Conservation (phyloP, 2,329 filamentous ascomycete species). For the Ophiostoma ulmi region DNA sequence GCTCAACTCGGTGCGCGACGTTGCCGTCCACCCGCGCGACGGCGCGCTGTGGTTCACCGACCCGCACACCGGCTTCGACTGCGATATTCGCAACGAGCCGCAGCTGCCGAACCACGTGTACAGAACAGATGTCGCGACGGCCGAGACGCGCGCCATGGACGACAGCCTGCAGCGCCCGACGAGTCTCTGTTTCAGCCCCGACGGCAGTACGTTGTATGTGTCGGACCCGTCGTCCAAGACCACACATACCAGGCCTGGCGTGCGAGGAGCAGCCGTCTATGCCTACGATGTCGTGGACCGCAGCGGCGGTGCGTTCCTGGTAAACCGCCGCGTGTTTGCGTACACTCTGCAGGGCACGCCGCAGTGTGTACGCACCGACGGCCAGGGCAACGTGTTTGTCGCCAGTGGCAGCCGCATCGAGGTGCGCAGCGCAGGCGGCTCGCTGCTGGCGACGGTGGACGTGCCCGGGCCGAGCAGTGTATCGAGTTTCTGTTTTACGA, state of each 20-base stretch:
- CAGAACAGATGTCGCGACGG: slow-evolving; percentile 28
- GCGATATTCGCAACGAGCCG: not conserved
- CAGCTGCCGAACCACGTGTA: slow-evolving; percentile 1
- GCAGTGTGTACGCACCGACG: slow-evolving; percentile 40
- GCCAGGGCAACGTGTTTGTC: slow-evolving; percentile 43
- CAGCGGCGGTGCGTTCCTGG: slow-evolving; percentile 39
- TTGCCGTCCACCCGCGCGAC: slow-evolving; percentile 37
- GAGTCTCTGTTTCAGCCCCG: slow-evolving; percentile 39
- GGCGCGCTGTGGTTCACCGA: slow-evolving; percentile 49
- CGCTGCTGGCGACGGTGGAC: slow-evolving; percentile 41
- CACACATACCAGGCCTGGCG: slow-evolving; percentile 29
- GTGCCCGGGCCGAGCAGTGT: slow-evolving; percentile 36
- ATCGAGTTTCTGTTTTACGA: slow-evolving; percentile 44
- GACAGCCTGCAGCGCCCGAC: slow-evolving; percentile 44
- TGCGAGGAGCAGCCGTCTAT: slow-evolving; percentile 39
- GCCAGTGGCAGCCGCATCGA: slow-evolving; percentile 48
- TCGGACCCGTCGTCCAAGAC: slow-evolving; percentile 34
- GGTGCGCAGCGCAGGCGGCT: slow-evolving; percentile 43
- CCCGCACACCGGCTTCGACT: slow-evolving; percentile 38
- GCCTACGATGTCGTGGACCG: slow-evolving; percentile 44
- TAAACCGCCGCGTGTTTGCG: slow-evolving; percentile 49
- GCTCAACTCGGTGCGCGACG: slow-evolving; percentile 46
- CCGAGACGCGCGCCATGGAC: slow-evolving; percentile 43
- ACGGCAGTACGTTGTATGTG: slow-evolving; percentile 40
- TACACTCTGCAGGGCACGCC: slow-evolving; percentile 45